Conservation (phyloP, 306 rosid genomes). For the Rosa multiflora region DNA sequence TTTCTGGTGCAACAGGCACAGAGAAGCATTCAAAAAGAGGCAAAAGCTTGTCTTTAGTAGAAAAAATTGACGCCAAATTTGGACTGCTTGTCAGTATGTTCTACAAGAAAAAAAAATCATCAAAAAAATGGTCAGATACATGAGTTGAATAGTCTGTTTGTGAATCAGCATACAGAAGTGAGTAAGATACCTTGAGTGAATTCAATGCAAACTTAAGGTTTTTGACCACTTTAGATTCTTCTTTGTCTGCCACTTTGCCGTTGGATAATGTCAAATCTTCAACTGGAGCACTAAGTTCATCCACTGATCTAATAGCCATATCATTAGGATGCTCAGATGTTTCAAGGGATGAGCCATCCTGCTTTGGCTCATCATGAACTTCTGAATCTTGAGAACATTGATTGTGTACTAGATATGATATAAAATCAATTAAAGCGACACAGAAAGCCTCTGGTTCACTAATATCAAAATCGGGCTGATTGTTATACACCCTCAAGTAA, state of each 20-base stretch:
- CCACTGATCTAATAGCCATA: constrained; percentile 35
- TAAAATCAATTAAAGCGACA: constrained; percentile 76
- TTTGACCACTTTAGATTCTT: constrained; percentile 59
- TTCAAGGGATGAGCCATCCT: constrained; percentile 34
- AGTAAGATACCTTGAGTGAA: constrained; percentile 78
- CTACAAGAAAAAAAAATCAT: constrained; percentile 48
- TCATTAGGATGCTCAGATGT: constrained; percentile 47
- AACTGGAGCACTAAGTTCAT: constrained; percentile 40
- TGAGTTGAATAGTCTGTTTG: constrained; percentile 14
- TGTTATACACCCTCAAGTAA: constrained; percentile 96
- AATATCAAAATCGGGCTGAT: constrained; percentile 94
- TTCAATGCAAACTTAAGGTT: constrained; percentile 73
- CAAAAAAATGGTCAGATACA: constrained; percentile 22
- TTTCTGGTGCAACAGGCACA: constrained; percentile 69
- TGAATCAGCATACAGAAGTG: constrained; percentile 18
- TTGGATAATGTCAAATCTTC: constrained; percentile 46
- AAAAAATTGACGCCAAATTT: constrained; percentile 88
- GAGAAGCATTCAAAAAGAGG: constrained; percentile 99
- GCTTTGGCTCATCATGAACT: constrained; percentile 39
- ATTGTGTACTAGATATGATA: constrained; percentile 62
- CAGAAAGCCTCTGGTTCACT: constrained; percentile 91
- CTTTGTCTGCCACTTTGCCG: constrained; percentile 61
- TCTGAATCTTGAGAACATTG: constrained; percentile 48
- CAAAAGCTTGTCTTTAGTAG: constrained; percentile 82
- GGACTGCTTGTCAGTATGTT: constrained; percentile 86